phyloP scores from a whole-genome alignment of 2,329 filamentous ascomycete genomes.

The Epichloe typhina region DNA sequence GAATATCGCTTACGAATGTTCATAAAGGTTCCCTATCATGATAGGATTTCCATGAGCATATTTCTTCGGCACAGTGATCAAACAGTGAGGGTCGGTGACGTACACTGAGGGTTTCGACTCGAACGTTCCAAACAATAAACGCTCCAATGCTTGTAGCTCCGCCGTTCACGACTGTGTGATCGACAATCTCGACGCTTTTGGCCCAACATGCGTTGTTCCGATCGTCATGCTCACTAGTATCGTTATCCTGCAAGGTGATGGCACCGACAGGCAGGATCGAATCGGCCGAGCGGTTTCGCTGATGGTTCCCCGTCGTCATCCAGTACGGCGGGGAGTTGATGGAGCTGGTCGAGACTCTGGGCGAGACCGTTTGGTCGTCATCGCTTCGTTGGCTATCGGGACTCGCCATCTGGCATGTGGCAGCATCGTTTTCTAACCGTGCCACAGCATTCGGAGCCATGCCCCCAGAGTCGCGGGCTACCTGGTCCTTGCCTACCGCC shows the following conservation, averaged over 20 bases:
- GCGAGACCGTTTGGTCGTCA: conserved; percentile 8
- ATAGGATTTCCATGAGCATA: not conserved
- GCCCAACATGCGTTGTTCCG: conserved; percentile 51
- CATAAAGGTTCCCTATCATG: conserved; percentile 41
- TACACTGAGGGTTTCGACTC: conserved; percentile 73
- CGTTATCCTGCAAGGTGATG: conserved; percentile 51
- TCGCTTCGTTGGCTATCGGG: conserved; percentile 6
- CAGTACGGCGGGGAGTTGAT: conserved; percentile 32
- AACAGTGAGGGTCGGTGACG: conserved; percentile 18
- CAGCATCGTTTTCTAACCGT: not conserved
- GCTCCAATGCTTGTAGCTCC: conserved; percentile 55
- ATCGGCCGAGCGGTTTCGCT: conserved; percentile 30
- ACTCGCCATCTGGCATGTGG: not conserved
- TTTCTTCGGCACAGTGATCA: too few relatives aligned
- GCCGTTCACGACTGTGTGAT: conserved; percentile 43
- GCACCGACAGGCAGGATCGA: conserved; percentile 37
- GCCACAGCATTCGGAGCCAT: not conserved
- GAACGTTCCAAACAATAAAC: conserved; percentile 91
- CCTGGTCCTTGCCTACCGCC: conserved; percentile 16
- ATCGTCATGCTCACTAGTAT: conserved; percentile 35
- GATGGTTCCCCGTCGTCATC: conserved; percentile 21
- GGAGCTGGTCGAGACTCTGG: conserved; percentile 15
- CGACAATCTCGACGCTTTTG: conserved; percentile 45
- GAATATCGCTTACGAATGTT: conserved; percentile 68
- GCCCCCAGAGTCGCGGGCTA: not conserved